Evolutionary conservation across 148 eudicot species (phyloP), one percentile per base, ranked within the genome.

Genomic region (Fagopyrum esculentum): DNA sequence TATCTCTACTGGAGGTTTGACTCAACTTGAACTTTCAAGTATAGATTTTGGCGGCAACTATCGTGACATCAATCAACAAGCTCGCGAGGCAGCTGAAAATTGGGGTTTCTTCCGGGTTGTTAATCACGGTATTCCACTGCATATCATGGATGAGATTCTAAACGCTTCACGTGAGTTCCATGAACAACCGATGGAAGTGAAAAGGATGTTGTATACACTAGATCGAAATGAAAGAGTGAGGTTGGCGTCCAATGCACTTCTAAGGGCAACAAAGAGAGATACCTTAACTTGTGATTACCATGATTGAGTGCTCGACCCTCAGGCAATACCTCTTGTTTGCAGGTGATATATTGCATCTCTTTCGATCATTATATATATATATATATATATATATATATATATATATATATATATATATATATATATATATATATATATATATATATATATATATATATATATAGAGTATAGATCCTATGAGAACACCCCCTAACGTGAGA

Each of bases 41-140:
- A 85, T 87, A 75, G 89, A 87, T 54, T 77, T 89, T n/a, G 76
- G 78, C 22, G n/a, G n/a, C n/a, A n/a, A 5, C 8, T 44, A 16
- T 45, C 73, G 49, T 69, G 75, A 63, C 70, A 71, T 80, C 45
- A 70, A 81, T n/a, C 56, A 77, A 22, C 82, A 76, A 55, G 74
- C 83, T 64, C 49, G 74, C 6, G 22, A 73, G 15, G 88, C 89
- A 4, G 69, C 78, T 2, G 70, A 82, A 75, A 81, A 78, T 4
- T 84, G 84, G 87, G 87, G 86, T 0, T 83, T 83, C 17, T 79
- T 82, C 72, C 85, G 82, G 72, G 30, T 89, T 45, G 79, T 85
- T 3, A 86, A 86, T 74, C 89, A 83, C 80, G 89, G 87, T 48
- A 76, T 86, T 54, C 77, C 87, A 7, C 4, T 6, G 22, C 40